Conservation (phyloP, 2,329 filamentous ascomycete genomes). For the Clonostachys solani region DNA sequence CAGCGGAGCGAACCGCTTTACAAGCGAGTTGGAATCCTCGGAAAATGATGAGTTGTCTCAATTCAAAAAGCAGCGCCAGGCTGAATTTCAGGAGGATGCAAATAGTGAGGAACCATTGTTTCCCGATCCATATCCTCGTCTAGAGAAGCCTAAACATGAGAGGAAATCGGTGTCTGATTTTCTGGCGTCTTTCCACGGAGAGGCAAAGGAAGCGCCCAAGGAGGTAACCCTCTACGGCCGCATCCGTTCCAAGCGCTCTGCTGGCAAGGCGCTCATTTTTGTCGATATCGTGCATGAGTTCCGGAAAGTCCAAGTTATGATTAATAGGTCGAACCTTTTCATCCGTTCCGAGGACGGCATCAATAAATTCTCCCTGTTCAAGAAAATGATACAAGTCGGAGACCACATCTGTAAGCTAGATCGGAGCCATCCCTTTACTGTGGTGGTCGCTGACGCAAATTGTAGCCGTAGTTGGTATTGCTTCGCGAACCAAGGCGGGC, state of each 20-base stretch:
- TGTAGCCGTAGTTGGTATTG: slow-evolving; percentile 64
- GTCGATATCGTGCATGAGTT: slow-evolving; percentile 74
- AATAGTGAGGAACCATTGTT: slow-evolving; percentile 27
- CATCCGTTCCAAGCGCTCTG: slow-evolving; percentile 64
- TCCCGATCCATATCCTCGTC: slow-evolving; percentile 26
- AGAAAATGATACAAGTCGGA: slow-evolving; percentile 68
- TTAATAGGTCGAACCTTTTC: slow-evolving; percentile 45
- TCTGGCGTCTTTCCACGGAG: slow-evolving; percentile 16
- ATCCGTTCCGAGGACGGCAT: slow-evolving; percentile 1
- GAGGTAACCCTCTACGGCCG: slow-evolving; percentile 51
- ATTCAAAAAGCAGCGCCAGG: slow-evolving; percentile 6
- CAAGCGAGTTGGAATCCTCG: too few relatives aligned
- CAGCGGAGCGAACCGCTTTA: too few relatives aligned
- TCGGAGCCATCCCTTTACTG: slow-evolving; percentile 5
- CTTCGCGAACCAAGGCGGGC: slow-evolving; percentile 66
- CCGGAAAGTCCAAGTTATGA: slow-evolving; percentile 69
- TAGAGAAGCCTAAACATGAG: slow-evolving; percentile 14
- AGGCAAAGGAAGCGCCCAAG: slow-evolving; percentile 14
- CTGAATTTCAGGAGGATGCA: slow-evolving; percentile 22
- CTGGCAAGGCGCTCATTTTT: slow-evolving; percentile 79
- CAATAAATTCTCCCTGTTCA: slow-evolving; percentile 52
- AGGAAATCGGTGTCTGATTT: slow-evolving; percentile 27
- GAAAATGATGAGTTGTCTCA: background rate
- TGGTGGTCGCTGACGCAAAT: slow-evolving; percentile 11
- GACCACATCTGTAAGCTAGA: slow-evolving; percentile 71